Base-by-base conservation (phyloP, 106 monocot species). In the Dactylorhiza incarnata region DNA sequence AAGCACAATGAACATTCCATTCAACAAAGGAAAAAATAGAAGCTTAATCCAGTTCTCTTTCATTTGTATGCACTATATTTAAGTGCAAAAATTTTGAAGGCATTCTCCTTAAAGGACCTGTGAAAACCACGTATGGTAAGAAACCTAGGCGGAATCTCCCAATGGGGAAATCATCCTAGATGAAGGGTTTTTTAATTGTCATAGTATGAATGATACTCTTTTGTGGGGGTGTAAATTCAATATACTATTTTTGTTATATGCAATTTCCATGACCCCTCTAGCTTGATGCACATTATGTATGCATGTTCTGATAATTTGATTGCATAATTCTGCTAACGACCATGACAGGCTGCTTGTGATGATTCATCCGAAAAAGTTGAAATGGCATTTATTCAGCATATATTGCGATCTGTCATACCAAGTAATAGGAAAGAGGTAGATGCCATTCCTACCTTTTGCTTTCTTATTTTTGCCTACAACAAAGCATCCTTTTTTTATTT, bases 331-430 rank as follows among this genome's bases (percentile, higher is more conserved):
- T 69, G 16, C 4, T 65, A 65, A 65, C 65, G 12, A 26, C 45
- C 45, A 45, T 69, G 10, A 23, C 49, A 72, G 72, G 72, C 72
- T 72, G 72, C 72, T 72, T 72, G 49, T 12, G 72, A 72, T 49
- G 72, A 48, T 49, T 48, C 72, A 48, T 72, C 72, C 49, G 72
- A 72, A 10, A 72, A 72, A 23, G 49, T 72, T 72, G 72, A 72
- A 49, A 9, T 72, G 72, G 49, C 72, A 48, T 72, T 72, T 72
- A 72, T 72, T 23, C 72, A 72, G 72, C 48, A 72, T 19, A 72
- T 72, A 8, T 11, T 72, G 3, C 48, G 48, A 49, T 72, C 14
- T 72, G 16, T 17, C 2, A 20, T 22, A 49, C 5, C 72, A 46
- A 46, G 45, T 22, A 72, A 48, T 49, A 72, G 23, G 22, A 72